phyloP scores from a whole-genome alignment of 805 yeast genomes.

The Candida endomychidarum region DNA sequence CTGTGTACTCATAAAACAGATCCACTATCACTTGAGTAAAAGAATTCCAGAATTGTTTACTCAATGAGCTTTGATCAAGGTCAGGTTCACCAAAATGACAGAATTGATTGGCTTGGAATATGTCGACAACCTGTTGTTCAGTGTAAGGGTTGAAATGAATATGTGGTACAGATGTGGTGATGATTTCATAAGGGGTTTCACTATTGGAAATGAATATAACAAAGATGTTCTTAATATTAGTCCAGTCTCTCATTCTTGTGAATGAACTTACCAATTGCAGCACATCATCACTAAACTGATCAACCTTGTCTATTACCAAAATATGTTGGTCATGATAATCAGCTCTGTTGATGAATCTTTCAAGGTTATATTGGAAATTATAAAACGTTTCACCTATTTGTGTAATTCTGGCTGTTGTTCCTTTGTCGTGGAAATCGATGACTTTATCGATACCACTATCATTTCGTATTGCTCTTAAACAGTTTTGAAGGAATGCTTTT shows the following conservation, averaged over 20 bases:
- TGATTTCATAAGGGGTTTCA: conserved; percentile 36
- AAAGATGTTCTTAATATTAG: conserved; percentile 29
- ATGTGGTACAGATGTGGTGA: conserved; percentile 41
- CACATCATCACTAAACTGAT: conserved; percentile 32
- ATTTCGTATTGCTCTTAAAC: conserved; percentile 35
- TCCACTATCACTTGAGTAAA: conserved; percentile 47
- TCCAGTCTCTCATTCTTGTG: conserved; percentile 40
- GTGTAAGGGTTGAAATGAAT: conserved; percentile 41
- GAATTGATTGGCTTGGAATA: conserved; percentile 32
- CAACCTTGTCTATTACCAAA: conserved; percentile 49
- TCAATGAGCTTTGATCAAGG: conserved; percentile 16
- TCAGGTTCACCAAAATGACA: conserved; percentile 22
- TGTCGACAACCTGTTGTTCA: conserved; percentile 34
- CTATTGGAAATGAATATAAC: conserved; percentile 43
- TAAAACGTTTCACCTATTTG: conserved; percentile 41
- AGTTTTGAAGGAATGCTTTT: conserved; percentile 41
- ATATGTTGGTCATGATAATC: conserved; percentile 37
- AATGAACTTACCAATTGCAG: conserved; percentile 30
- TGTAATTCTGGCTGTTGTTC: conserved; percentile 25
- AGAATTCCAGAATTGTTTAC: conserved; percentile 38
- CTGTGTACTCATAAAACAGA: conserved; percentile 45
- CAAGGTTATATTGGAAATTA: conserved; percentile 41
- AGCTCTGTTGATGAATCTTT: conserved; percentile 34
- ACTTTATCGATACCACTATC: conserved; percentile 34
- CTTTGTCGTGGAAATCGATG: conserved; percentile 25